These are phyloP conservation scores for Dipteronia sinensis DNA, from an alignment of 345 rosid genomes.

Conservation along the genomic window DNA sequence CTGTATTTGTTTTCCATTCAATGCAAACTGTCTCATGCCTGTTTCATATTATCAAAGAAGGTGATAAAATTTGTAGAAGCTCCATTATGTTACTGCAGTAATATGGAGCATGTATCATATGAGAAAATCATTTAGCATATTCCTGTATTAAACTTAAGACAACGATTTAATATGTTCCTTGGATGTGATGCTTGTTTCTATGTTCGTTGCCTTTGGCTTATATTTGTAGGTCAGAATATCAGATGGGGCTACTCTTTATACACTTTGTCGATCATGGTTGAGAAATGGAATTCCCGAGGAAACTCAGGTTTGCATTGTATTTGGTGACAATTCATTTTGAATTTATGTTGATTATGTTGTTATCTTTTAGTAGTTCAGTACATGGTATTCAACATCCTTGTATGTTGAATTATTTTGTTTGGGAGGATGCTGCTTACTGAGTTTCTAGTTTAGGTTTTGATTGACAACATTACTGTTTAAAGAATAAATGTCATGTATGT, in stretches of 20 bases:
- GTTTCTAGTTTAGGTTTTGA: conserved; percentile 5
- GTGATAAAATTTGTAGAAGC: neutral
- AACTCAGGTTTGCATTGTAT: conserved; percentile 54
- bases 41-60: neutral
- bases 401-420: neutral
- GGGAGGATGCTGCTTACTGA: neutral
- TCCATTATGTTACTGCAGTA: neutral
- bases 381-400: too few species aligned
- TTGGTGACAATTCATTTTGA: conserved; percentile 2
- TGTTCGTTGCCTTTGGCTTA: conserved; percentile 21
- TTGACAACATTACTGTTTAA: neutral
- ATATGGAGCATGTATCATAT: neutral
- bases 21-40: neutral
- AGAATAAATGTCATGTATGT: neutral
- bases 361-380: conserved; percentile 3
- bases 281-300: conserved; percentile 75
- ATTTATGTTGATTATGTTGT: neutral
- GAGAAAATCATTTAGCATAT: conserved; percentile 7
- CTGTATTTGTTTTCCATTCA: neutral
- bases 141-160: neutral
- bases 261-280: conserved; percentile 93
- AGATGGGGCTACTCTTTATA: conserved; percentile 76
- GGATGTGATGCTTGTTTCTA: neutral
- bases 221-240: conserved; percentile 65
- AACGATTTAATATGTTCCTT: neutral